Base-by-base conservation (phyloP, 163 green algal species). In the Volvox carteri region DNA sequence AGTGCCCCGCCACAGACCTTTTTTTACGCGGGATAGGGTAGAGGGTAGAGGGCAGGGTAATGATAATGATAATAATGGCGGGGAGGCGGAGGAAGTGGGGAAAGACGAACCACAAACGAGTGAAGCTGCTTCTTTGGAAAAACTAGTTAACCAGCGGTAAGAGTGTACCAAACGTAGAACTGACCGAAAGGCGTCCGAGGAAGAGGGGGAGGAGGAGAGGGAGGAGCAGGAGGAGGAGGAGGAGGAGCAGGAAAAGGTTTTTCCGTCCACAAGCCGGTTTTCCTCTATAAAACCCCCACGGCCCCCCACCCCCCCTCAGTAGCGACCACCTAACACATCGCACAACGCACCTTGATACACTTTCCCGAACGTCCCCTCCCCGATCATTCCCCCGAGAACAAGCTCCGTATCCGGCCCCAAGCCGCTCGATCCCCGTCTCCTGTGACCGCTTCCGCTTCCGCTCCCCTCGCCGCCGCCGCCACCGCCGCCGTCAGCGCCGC, bases 1-100 rank as follows among this genome's bases (percentile, higher is more conserved):
- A 18, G 75, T 93, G 58, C 93, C 91, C 21, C 90, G 89, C 92
- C 92, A 95, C 52, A 90, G n/a, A 37, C 72, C 84, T 84, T 35
- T 23, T 41, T 62, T 41, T 30, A 23, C 5, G 50, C 50, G 54
- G 54, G 37, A 23, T 30, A 30, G 75, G 70, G 37, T 39, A 4
- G 75, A 48, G 19, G n/a, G 30, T n/a, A n/a, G 46, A 50, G 28
- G 8, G 58, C 16, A 4, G 39, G 14, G 37, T 30, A 50, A 11
- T 23, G 60, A 58, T 11, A 58, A 14, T 58, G 48, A 58, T 14
- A 58, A 14, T 58, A n/a, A n/a, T n/a, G n/a, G n/a, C n/a, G n/a
- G n/a, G n/a, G n/a, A n/a, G n/a, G n/a, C n/a, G n/a, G n/a, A n/a
- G n/a, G n/a, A n/a, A n/a, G n/a, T n/a, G n/a, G n/a, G n/a, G n/a